These are phyloP conservation scores for Solanum appendiculatum DNA, from an alignment of 257 asterid species.

Conservation along the genomic window DNA sequence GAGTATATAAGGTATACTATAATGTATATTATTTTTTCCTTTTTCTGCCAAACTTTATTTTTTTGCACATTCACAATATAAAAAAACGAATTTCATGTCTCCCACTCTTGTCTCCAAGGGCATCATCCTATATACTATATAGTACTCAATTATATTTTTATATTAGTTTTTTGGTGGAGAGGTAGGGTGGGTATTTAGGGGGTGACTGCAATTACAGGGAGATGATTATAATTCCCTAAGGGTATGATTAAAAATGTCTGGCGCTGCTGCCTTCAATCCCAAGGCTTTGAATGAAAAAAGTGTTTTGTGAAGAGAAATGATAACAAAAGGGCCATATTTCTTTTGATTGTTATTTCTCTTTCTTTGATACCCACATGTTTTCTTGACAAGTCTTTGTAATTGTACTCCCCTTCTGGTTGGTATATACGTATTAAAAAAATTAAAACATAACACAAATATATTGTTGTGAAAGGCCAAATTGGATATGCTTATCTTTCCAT, in stretches of 20 bases:
- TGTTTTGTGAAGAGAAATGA: slow-evolving; percentile 45
- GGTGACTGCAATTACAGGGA: slow-evolving; percentile 30
- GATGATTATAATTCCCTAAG: slow-evolving; percentile 24
- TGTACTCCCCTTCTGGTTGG: slow-evolving; percentile 2
- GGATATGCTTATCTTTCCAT: neutral
- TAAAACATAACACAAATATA: neutral
- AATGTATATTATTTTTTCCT: neutral
- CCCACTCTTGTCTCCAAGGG: slow-evolving; percentile 2
- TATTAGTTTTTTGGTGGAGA: neutral
- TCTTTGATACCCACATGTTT: slow-evolving; percentile 41
- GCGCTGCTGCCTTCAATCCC: slow-evolving; percentile 56
- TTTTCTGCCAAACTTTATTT: slow-evolving; percentile 23
- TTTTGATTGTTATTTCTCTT: slow-evolving; percentile 11
- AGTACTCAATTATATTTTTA: neutral
- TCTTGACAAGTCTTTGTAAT: slow-evolving; percentile 25
- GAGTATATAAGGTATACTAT: neutral
- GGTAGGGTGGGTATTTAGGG: neutral
- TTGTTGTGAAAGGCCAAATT: neutral
- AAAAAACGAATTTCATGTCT: neutral
- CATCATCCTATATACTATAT: neutral
- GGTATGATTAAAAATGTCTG: slow-evolving; percentile 29
- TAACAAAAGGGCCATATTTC: slow-evolving; percentile 29
- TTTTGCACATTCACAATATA: slow-evolving; percentile 18
- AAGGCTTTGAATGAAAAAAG: slow-evolving; percentile 50
- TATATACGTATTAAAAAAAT: neutral